Conservation (phyloP, 208 protist species). For the Acanthamoeba lenticulata region DNA sequence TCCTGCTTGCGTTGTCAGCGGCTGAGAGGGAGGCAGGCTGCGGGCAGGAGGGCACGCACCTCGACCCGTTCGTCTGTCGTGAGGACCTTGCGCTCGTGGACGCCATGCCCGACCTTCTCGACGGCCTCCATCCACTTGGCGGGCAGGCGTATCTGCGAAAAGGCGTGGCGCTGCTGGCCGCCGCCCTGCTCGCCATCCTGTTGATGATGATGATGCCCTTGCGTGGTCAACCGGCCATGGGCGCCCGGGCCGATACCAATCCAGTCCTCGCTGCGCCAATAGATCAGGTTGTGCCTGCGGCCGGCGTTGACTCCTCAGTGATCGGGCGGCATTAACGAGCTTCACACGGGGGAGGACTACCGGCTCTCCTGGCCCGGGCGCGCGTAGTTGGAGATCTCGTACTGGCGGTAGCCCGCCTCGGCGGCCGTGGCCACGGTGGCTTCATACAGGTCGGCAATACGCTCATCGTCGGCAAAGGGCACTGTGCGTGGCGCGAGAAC, state of each 20-base stretch:
- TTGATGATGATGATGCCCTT: too few species aligned
- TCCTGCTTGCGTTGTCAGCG: not conserved
- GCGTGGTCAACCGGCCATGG: not conserved
- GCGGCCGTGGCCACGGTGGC: not conserved
- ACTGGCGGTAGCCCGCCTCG: constrained; percentile 53
- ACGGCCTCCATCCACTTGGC: not conserved
- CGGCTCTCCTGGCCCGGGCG: not conserved
- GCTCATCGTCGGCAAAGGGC: constrained; percentile 48
- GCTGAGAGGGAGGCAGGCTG: not conserved
- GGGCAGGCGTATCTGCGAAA: not conserved
- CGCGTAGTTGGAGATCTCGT: constrained; percentile 72
- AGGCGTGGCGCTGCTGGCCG: not conserved
- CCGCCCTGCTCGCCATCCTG: too few species aligned
- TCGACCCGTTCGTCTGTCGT: not conserved
- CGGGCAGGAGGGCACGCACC: not conserved
- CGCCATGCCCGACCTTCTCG: not conserved
- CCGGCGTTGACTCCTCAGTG: not conserved
- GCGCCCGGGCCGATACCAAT: constrained; percentile 77
- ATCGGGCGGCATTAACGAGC: not conserved
- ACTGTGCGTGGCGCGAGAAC: not conserved
- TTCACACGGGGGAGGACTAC: not conserved
- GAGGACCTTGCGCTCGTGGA: not conserved
- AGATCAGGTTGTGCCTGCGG: constrained; percentile 73
- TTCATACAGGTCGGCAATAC: constrained; percentile 58
- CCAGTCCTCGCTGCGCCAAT: constrained; percentile 76